These are phyloP conservation scores for Phytophthora ramorum DNA, from an alignment of 352 stramenopile genomes.

Conservation along the genomic window DNA sequence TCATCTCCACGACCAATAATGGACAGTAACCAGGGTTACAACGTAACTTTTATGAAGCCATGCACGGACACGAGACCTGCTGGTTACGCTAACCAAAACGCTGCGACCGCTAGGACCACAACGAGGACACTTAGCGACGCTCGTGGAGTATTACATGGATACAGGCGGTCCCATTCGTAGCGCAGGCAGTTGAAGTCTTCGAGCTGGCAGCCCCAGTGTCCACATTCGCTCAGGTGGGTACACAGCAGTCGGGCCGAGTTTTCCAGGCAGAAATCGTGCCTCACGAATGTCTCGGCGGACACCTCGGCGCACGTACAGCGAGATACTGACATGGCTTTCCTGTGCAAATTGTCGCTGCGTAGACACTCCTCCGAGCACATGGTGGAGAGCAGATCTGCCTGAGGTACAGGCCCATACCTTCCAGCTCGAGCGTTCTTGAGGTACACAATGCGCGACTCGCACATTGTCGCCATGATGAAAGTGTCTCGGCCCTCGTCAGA, in stretches of 20 bases:
- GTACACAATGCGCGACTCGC: constrained; percentile 79
- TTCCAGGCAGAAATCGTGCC: constrained; percentile 81
- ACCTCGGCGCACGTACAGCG: constrained; percentile 87
- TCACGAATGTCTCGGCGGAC: constrained; percentile 69
- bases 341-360: constrained; percentile 78
- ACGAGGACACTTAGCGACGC: constrained; percentile 16
- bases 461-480: constrained; percentile 76
- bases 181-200: constrained; percentile 93
- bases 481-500: constrained; percentile 69
- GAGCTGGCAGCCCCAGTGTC: constrained; percentile 85
- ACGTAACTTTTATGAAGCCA: constrained; percentile 29
- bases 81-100: constrained; percentile 26
- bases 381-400: constrained; percentile 69
- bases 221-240: constrained; percentile 87
- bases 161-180: constrained; percentile 86
- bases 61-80: not conserved
- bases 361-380: constrained; percentile 92
- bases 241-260: constrained; percentile 87
- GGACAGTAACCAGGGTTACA: constrained; percentile 14
- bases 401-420: constrained; percentile 63
- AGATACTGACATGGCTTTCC: constrained; percentile 73
- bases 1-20: not conserved
- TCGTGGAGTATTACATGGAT: constrained; percentile 49
- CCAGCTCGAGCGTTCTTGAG: constrained; percentile 67
- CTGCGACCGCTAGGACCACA: constrained; percentile 21